Evolutionary conservation across 805 yeast genomes (phyloP).

Genomic region (Candida namnaoensis): DNA sequence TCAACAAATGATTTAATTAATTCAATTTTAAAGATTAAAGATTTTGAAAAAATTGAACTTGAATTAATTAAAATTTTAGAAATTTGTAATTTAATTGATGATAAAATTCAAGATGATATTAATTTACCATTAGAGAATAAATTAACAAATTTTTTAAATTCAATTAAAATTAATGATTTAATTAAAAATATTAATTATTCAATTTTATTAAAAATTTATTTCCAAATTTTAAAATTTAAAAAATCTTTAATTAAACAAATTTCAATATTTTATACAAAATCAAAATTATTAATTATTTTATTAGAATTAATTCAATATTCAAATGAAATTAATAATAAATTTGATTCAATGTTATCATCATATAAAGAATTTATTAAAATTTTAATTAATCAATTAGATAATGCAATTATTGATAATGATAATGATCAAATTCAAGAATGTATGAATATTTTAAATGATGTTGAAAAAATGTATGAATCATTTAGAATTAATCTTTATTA

Average conservation of each 20-base stretch:
- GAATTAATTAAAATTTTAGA: slow-evolving; percentile 31
- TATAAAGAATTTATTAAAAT: slow-evolving; percentile 54
- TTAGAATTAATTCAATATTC: slow-evolving; percentile 41
- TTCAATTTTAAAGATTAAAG: too few species aligned
- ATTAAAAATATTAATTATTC: slow-evolving; percentile 21
- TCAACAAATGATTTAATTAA: too few species aligned
- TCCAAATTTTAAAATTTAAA: slow-evolving; percentile 35
- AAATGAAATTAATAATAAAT: slow-evolving; percentile 19
- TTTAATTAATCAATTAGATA: slow-evolving; percentile 47
- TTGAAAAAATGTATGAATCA: slow-evolving; percentile 66
- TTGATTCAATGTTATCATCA: slow-evolving; percentile 34
- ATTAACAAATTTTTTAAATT: slow-evolving; percentile 38
- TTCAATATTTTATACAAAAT: slow-evolving; percentile 53
- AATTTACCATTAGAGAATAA: slow-evolving; percentile 11
- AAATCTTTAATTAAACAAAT: slow-evolving; percentile 42
- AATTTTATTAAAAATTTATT: slow-evolving; percentile 16
- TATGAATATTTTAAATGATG: slow-evolving; percentile 55
- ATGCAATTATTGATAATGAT: slow-evolving; percentile 44
- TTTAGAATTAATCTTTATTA: slow-evolving; percentile 27
- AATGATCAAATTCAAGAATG: slow-evolving; percentile 56
- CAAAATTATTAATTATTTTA: slow-evolving; percentile 59
- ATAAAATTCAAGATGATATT: slow-evolving; percentile 15
- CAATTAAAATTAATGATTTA: slow-evolving; percentile 41
- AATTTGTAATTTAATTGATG: slow-evolving; percentile 37
- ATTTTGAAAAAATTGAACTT: background rate